These are phyloP conservation scores for Trichoderma afroharzianum DNA, from an alignment of 2,329 filamentous ascomycete species.

Conservation along the genomic window DNA sequence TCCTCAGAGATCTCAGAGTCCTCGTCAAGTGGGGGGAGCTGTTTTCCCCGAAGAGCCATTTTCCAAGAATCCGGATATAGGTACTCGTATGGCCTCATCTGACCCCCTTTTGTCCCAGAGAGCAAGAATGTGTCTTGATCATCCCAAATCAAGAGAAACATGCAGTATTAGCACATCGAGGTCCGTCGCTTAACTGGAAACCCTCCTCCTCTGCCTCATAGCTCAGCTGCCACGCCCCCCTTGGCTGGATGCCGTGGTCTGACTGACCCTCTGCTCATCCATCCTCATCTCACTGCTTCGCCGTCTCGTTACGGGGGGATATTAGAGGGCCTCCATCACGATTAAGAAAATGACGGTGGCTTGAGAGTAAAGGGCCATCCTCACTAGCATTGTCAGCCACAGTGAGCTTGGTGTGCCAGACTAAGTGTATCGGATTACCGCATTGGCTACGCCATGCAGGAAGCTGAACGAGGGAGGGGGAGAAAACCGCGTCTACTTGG, in stretches of 20 bases:
- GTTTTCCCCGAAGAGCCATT: not conserved
- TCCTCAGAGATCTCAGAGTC: not conserved
- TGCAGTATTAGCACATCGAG: not conserved
- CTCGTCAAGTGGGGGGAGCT: not conserved
- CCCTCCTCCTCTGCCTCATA: not conserved
- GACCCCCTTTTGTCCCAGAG: not conserved
- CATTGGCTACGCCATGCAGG: constrained; percentile 8
- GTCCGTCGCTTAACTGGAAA: not conserved
- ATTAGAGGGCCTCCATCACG: not conserved
- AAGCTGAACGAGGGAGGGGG: not conserved
- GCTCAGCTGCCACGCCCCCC: not conserved
- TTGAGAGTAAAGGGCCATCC: constrained; percentile 2
- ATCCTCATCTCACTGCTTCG: not conserved
- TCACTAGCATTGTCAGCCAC: constrained; percentile 5
- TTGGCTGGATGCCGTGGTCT: not conserved
- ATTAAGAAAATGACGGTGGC: constrained; percentile 14
- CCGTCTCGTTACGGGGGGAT: not conserved
- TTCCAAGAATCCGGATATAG: constrained; percentile 1
- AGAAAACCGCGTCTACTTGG: not conserved
- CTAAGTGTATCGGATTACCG: not conserved
- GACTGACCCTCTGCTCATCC: not conserved
- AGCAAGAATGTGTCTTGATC: not conserved
- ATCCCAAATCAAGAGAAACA: not conserved
- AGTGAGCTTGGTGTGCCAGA: constrained; percentile 4
- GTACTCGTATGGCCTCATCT: not conserved